phyloP scores from a whole-genome alignment of 129 eudicot genomes.

The Calendula officinalis region DNA sequence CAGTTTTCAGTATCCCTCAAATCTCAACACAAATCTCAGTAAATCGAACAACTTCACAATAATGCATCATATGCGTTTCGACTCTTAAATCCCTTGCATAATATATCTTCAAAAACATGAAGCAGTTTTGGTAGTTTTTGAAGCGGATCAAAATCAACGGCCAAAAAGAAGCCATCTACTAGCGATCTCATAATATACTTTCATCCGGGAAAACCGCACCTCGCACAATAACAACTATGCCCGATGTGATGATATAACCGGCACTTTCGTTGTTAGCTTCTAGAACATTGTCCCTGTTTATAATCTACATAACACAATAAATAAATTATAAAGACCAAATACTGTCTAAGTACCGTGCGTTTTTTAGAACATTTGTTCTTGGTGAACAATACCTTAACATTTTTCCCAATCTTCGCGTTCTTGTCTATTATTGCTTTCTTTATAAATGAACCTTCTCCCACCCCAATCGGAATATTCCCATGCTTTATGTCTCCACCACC shows the following conservation, averaged over 20 bases:
- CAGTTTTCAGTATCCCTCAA: slow-evolving; percentile 9
- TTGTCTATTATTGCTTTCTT: slow-evolving; percentile 86
- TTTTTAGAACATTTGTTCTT: not conserved
- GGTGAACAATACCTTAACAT: slow-evolving; percentile 60
- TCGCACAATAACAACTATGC: slow-evolving; percentile 64
- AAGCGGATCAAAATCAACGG: not conserved
- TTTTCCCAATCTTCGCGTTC: slow-evolving; percentile 88
- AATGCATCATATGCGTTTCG: slow-evolving; percentile 12
- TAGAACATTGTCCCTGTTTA: slow-evolving; percentile 68
- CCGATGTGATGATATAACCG: slow-evolving; percentile 63
- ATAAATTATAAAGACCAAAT: not conserved
- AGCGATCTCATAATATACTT: slow-evolving; percentile 46
- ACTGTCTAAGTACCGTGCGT: not conserved
- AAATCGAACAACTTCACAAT: slow-evolving; percentile 2
- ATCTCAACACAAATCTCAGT: slow-evolving; percentile 10
- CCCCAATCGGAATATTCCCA: slow-evolving; percentile 51
- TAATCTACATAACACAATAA: slow-evolving; percentile 53
- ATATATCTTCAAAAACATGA: slow-evolving; percentile 16
- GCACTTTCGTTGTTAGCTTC: slow-evolving; percentile 66
- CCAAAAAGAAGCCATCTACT: slow-evolving; percentile 2
- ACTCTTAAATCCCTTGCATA: not conserved
- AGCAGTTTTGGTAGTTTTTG: slow-evolving; percentile 1
- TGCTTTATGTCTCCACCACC: slow-evolving; percentile 26
- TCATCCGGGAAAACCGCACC: slow-evolving; percentile 73
- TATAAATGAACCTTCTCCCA: slow-evolving; percentile 76